Base-by-base conservation (phyloP, 352 stramenopile species). In the Pythium utonaiense region DNA sequence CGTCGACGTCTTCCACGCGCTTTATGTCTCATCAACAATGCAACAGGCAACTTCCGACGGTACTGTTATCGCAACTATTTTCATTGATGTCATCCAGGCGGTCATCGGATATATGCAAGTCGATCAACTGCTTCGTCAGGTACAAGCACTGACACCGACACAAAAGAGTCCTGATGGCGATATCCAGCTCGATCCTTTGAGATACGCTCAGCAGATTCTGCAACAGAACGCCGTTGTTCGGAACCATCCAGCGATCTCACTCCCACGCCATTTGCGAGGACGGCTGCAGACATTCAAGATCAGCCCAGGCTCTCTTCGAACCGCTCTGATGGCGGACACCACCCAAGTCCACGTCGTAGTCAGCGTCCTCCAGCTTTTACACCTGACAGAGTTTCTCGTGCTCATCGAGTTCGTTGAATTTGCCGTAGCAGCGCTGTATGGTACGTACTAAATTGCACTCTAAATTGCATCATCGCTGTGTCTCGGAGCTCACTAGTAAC, bases 331-430 rank as follows among this genome's bases (percentile, higher is more conserved):
- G 13, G 33, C 33, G 33, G 17, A 4, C 33, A n/a, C 33, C 9
- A 40, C 28, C 28, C 34, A 50, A 21, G 8, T 49, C 22, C 34
- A 27, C 1, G 6, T 13, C 2, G 22, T 17, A 38, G 12, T n/a
- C 31, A 1, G 45, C n/a, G 3, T 13, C 21, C 56, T 62, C 21
- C 36, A 56, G 16, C 38, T 62, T 0, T 14, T 62, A 5, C 44
- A 55, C 34, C 54, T 62, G 55, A 34, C n/a, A 17, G 55, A 62
- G 41, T 62, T 62, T 16, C 55, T 49, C 25, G 44, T 62, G 19
- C 56, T 62, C 47, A 54, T 53, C 38, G 44, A 62, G 47, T 62
- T 73, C 12, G 58, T 60, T 14, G 27, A 41, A 6, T 49, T 71
- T 12, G 24, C 77, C n/a, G 40, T 77, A 50, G 30, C 40, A 24